Percentiles rank a stretch among this genome's conserved stretches.
Evolutionary conservation across 2,329 filamentous ascomycete species (phyloP).

Genomic region (Fusarium guadeloupense): DNA sequence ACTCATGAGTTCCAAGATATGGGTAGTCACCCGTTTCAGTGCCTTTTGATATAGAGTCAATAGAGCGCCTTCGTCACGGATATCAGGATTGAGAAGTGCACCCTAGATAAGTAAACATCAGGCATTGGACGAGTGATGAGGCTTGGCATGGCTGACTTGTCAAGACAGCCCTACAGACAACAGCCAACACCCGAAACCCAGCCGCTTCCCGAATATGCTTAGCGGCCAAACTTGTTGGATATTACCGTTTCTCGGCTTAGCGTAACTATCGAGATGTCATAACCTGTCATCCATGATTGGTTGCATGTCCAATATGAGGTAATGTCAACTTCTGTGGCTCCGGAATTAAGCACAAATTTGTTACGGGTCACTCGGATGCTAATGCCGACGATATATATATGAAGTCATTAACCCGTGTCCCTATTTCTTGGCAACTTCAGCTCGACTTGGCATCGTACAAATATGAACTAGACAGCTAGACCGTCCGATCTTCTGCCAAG

Average conservation of each 20-base stretch:
- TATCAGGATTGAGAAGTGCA: no score
- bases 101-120: no score
- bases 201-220: no score
- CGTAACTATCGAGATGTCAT: rapidly evolving
- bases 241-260: constrained; percentile 2
- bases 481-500: no score
- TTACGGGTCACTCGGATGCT: background rate
- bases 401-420: constrained; percentile 5
- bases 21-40: no score
- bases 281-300: background rate
- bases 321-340: constrained; percentile 2
- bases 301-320: constrained; percentile 7
- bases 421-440: constrained; percentile 7
- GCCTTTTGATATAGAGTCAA: no score
- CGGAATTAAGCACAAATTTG: constrained; percentile 7
- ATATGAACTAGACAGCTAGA: background rate
- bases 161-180: no score
- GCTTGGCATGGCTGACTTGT: no score
- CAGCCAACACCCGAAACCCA: no score
- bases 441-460: constrained; percentile 16
- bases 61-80: no score
- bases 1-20: no score
- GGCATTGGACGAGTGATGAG: no score
- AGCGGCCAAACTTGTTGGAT: background rate
- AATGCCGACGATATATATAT: background rate